Base-by-base conservation (phyloP, 1,284 basidiomycete species). In the Porodaedalea pini region DNA sequence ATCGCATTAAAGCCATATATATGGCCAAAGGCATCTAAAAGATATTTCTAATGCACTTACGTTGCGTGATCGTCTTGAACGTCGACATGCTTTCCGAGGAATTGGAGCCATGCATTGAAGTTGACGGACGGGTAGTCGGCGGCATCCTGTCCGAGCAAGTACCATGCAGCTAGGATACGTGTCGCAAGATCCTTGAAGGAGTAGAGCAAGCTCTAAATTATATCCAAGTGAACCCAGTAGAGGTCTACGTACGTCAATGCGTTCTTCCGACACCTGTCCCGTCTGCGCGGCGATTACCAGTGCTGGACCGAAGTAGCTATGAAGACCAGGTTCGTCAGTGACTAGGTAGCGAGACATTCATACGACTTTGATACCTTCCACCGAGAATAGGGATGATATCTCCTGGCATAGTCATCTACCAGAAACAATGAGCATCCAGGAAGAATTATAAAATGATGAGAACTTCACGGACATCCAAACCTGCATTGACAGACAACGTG, bases 391-490 rank as follows among this genome's bases (percentile, higher is more conserved):
- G 21, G 64, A 65, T 54, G n/a, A 77, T 76, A 62, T 87, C 86
- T 37, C 87, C 87, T 1, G 88, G 88, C 84, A 88, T 87, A 7
- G 81, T 79, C 72, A 70, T 69, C 68, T 71, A 8, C 11, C 32
- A 54, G 4, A 2, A n/a, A 36, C 27, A 29, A 29, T 51, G 1
- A 43, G n/a, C 19, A 39, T 25, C 15, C n/a, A 37, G 6, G 15
- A 13, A 17, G 8, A n/a, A 55, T 4, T 6, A 21, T 5, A 34
- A 3, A n/a, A 31, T n/a, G 25, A 10, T n/a, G n/a, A 52, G 15
- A 32, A 66, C 68, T 7, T n/a, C 15, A 31, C 45, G 23, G 11
- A 73, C 71, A 29, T 83, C 82, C 19, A 83, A 69, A 51, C 82
- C 82, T 2, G 74, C 70, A 8, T 73, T 75, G 39, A 65, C 75